Evolutionary conservation across 352 stramenopile species (phyloP), one percentile per base, ranked within the genome.

Genomic region (Aphanomyces astaci): DNA sequence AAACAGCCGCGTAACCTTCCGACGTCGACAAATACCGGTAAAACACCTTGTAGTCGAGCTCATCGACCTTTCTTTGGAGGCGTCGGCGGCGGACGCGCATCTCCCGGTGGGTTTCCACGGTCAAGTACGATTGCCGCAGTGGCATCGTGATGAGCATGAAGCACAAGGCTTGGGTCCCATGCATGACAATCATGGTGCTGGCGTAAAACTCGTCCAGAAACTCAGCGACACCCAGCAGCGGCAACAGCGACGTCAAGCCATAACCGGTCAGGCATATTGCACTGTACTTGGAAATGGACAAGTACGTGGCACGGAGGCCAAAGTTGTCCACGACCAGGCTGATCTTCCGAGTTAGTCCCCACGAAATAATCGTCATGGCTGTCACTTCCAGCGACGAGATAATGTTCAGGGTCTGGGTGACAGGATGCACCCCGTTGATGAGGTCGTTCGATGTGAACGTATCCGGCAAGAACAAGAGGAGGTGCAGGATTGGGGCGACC

Each of bases 251-350:
- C 24, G 55, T 28, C 9, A 36, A 3, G 15, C 3, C 24, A 28
- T 59, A 68, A 2, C 28, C 9, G 19, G 31, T 9, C 2, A 68
- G 13, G 33, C 62, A 51, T 5, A 32, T 22, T 1, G 28, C 24
- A 24, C 39, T 53, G 51, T 59, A 33, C 31, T 22, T 51, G 10
- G 62, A 43, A 10, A n/a, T 52, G 24, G 39, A 24, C n/a, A 43
- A 13, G 32, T 68, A 68, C 2, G 62, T 45, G 10, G 22, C 45
- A n/a, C 49, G 49, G n/a, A 68, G 32, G 9, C 62, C 62, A 68
- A 68, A 68, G 33, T 68, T 68, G 31, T 68, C 62, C 1, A 68
- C 62, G 19, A 68, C 49, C 17, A 40, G 62, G 28, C 62, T 68
- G 10, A 60, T 68, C 30, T 24, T 60, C 32, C 62, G 62, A 28